These are phyloP conservation scores for Volvariella volvacea DNA, from an alignment of 1,284 basidiomycete genomes.

Conservation along the genomic window DNA sequence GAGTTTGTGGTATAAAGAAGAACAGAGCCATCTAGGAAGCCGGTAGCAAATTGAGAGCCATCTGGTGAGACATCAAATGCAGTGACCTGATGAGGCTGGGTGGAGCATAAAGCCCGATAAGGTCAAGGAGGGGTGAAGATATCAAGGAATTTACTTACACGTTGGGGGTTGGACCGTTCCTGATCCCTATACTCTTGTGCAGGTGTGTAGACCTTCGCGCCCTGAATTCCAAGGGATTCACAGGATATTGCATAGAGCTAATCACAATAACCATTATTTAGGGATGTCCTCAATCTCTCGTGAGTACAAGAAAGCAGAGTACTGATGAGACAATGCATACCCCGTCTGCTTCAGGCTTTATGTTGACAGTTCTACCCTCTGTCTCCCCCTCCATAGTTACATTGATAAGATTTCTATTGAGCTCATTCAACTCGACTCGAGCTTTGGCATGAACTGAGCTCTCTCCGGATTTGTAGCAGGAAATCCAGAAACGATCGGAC, in stretches of 20 bases:
- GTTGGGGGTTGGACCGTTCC: constrained; percentile 30
- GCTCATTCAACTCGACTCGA: constrained; percentile 42
- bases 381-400: constrained; percentile 35
- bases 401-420: constrained; percentile 39
- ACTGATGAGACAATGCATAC: constrained; percentile 3
- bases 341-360: constrained; percentile 11
- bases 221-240: constrained; percentile 30
- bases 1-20: constrained; percentile 34
- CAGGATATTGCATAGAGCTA: constrained; percentile 23
- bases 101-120: too few relatives aligned
- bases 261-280: constrained; percentile 9
- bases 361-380: constrained; percentile 20
- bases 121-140: too few relatives aligned
- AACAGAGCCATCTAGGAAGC: constrained; percentile 52
- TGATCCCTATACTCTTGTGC: constrained; percentile 38
- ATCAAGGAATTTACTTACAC: constrained; percentile 21
- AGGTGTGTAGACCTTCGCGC: constrained; percentile 38
- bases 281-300: not conserved
- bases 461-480: constrained; percentile 52
- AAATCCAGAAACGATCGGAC: constrained; percentile 64
- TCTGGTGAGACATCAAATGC: constrained; percentile 59
- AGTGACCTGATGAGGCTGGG: constrained; percentile 49
- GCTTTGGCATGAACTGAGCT: constrained; percentile 58
- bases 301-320: not conserved
- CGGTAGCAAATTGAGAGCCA: constrained; percentile 49